Evolutionary conservation across 2,329 filamentous ascomycete genomes (phyloP).

Genomic region (Capronia coronata): DNA sequence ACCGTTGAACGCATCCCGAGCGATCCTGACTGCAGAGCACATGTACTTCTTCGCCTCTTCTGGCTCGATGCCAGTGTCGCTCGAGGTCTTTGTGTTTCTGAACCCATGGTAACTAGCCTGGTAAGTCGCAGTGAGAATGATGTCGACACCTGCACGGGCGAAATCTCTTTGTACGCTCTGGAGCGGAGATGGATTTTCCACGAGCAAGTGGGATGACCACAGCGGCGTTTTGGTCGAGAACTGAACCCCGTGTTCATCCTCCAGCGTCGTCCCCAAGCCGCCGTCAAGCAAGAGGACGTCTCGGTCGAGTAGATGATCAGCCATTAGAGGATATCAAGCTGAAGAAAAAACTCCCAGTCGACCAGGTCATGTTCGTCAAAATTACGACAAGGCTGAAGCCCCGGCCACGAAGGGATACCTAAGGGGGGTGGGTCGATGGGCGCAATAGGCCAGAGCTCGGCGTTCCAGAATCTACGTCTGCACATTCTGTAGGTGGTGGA

Average conservation of each 20-base stretch:
- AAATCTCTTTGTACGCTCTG: constrained; percentile 53
- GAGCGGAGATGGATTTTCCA: constrained; percentile 49
- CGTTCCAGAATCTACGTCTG: too few species aligned
- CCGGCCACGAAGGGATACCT: too few species aligned
- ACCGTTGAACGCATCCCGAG: constrained; percentile 35
- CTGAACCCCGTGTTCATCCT: constrained; percentile 47
- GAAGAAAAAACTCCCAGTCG: too few species aligned
- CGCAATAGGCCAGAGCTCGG: too few species aligned
- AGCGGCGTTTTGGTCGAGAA: constrained; percentile 54
- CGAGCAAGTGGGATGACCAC: constrained; percentile 63
- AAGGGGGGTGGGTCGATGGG: too few species aligned
- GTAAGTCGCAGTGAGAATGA: constrained; percentile 63
- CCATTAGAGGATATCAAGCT: constrained; percentile 5
- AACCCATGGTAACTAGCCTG: constrained; percentile 57
- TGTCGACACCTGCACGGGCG: constrained; percentile 51
- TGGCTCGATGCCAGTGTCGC: constrained; percentile 13
- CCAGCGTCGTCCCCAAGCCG: constrained; percentile 60
- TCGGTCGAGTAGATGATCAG: neutral
- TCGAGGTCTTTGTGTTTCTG: constrained; percentile 38
- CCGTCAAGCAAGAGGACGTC: constrained; percentile 54
- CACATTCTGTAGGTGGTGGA: too few species aligned
- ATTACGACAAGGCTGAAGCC: too few species aligned
- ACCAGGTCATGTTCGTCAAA: too few species aligned
- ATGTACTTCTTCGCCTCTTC: constrained; percentile 31
- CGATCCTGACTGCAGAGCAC: constrained; percentile 36